Conservation (phyloP, 805 yeast genomes). For the Grigorovia humatica region DNA sequence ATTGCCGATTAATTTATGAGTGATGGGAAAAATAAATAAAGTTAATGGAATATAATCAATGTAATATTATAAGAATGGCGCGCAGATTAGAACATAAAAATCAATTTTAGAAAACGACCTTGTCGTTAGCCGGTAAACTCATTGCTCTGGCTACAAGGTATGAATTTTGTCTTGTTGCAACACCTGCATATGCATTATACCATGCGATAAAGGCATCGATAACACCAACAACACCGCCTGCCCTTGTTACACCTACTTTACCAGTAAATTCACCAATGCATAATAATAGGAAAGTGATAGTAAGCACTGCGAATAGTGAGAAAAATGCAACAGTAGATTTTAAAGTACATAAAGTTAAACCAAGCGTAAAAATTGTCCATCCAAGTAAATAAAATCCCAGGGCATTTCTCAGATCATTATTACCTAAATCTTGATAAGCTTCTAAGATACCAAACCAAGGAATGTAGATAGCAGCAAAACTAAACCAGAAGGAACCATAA, state of each 20-base stretch:
- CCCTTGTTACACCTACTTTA: constrained; percentile 33
- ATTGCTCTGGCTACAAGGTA: constrained; percentile 26
- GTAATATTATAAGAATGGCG: not conserved
- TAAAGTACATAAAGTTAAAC: constrained; percentile 43
- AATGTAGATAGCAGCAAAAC: constrained; percentile 49
- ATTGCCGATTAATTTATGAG: too few relatives aligned
- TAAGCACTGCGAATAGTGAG: constrained; percentile 42
- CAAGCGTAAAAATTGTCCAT: constrained; percentile 54
- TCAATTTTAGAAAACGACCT: not conserved
- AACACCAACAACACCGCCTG: constrained; percentile 59
- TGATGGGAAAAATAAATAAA: not conserved
- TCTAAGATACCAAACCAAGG: constrained; percentile 48
- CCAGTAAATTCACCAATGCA: constrained; percentile 42
- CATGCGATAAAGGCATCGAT: constrained; percentile 52
- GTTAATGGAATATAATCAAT: not conserved
- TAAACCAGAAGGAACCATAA: constrained; percentile 63
- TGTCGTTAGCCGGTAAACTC: constrained; percentile 25
- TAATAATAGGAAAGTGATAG: constrained; percentile 45
- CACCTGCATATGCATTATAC: constrained; percentile 65
- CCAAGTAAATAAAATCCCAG: constrained; percentile 50
- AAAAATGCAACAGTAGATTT: constrained; percentile 60
- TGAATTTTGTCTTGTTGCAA: constrained; percentile 54
- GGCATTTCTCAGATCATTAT: constrained; percentile 35
- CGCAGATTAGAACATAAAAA: too few relatives aligned
- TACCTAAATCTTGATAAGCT: constrained; percentile 36